phyloP scores from a whole-genome alignment of 805 yeast species.

The Priceomyces medius region DNA sequence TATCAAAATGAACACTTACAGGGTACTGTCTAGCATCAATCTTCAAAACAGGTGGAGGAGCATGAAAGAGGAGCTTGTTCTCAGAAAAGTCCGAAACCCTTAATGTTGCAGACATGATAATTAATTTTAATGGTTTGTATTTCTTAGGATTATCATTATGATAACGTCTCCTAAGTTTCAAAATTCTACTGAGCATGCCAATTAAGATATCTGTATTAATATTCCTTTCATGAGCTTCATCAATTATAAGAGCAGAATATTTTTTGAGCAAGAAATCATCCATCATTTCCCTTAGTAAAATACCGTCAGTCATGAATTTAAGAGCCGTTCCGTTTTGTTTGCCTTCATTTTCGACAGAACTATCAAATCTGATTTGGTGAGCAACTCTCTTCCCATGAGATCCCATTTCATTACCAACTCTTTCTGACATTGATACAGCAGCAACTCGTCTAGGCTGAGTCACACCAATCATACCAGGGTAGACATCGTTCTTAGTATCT shows the following conservation, averaged over 20 bases:
- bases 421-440: conserved; percentile 84
- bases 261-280: conserved; percentile 74
- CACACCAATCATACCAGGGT: conserved; percentile 92
- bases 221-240: conserved; percentile 98
- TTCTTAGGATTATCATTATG: conserved; percentile 46
- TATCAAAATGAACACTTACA: conserved; percentile 86
- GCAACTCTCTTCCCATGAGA: conserved; percentile 69
- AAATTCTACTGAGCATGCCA: conserved; percentile 89
- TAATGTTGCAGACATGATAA: conserved; percentile 96
- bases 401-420: conserved; percentile 77
- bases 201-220: conserved; percentile 93
- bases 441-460: conserved; percentile 97
- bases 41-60: conserved; percentile 82
- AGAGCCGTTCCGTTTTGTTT: conserved; percentile 54
- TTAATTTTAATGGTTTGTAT: conserved; percentile 67
- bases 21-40: conserved; percentile 95
- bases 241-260: conserved; percentile 85
- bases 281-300: conserved; percentile 88
- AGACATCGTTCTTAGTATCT: conserved; percentile 46
- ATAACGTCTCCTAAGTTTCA: conserved; percentile 62
- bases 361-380: conserved; percentile 80
- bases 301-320: conserved; percentile 95
- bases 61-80: conserved; percentile 62
- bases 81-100: conserved; percentile 92
- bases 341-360: conserved; percentile 55